Base-by-base conservation (phyloP, 169 alveolate species). In the Theileria annulata region DNA sequence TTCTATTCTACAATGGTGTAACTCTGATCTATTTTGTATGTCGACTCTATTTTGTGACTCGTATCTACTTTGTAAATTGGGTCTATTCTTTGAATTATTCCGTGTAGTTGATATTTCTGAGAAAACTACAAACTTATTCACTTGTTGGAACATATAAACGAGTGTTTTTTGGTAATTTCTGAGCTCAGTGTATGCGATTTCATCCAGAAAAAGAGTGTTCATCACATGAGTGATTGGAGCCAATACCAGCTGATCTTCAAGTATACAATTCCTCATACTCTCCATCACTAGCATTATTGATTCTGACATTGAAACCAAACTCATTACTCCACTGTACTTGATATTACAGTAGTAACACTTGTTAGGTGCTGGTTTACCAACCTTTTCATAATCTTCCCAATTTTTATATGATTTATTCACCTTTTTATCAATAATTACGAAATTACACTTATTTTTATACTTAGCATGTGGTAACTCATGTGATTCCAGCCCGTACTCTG, bases 131-230 rank as follows among this genome's bases (percentile, higher is more conserved):
- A 69, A 58, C 63, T 74, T 82, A 31, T 69, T 71, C 49, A 72
- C 67, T 60, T 82, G 58, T 49, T 82, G 62, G 75, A 77, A 84
- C 87, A 84, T 76, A 30, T 49, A 47, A 0, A 84, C 87, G 35
- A 84, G 87, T 6, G 90, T 84, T 58, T 84, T 84, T 48, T 84
- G 90, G 56, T 77, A 84, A 77, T 84, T 84, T n/a, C 90, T 25
- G 56, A 84, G 63, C 74, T 84, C 90, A 12, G 82, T 77, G 31
- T 77, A 77, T 5, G 83, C 72, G 35, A 31, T 42, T 23, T 77
- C 87, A 23, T 84, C 90, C 23, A 84, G 80, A 47, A 77, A 72
- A 42, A 76, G 68, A 42, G 90, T 77, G 84, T 64, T 72, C 31
- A 58, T 73, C 51, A 84, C 51, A 62, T 84, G 90, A 25, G 77